Evolutionary conservation across 2,329 filamentous ascomycete genomes (phyloP), one percentile per base, ranked within the genome.

Genomic region (Nothopassalora personata): DNA sequence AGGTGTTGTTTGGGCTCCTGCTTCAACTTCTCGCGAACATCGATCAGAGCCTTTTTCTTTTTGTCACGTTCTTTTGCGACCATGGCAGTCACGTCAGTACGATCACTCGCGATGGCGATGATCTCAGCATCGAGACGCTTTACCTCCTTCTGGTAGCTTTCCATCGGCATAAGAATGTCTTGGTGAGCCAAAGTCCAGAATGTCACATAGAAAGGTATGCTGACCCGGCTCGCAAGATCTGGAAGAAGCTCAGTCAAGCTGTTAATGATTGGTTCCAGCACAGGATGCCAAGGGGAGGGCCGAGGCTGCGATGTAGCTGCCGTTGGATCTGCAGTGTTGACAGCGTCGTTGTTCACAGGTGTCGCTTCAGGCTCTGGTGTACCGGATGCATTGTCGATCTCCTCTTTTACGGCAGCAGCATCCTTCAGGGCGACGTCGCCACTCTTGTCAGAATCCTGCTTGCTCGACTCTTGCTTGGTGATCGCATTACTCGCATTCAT

Each of bases 181-280:
- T 89, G 86, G 3, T 95, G 82, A 30, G 91, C 87, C 11, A 97
- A 80, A 53, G 92, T 87, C 94, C 94, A 99, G 75, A 99, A 99
- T 0, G 89, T 89, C 47, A 89, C 85, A 69, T 91, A 97, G 72
- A 97, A 93, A 31, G 89, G 86, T 0, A 91, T 81, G 47, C 86
- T 91, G 54, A 97, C 82, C 53, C 83, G 84, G 10, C 83, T 78
- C 80, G 87, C 91, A 5, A 86, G 82, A 7, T 84, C 81, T 1
- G 82, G 74, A 10, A 90, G 72, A 0, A 83, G 77, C 5, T 78
- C 76, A 60, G 83, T 82, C 18, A 96, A 81, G 31, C 85, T 81
- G 8, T 88, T 83, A 58, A 92, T 87, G 18, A 97, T 78, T 5
- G 86, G 85, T 63, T 89, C 85, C 52, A 97, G 81, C 1, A 89